Evolutionary conservation across 2,329 filamentous ascomycete species (phyloP).

Genomic region (Cladophialophora yegresii): DNA sequence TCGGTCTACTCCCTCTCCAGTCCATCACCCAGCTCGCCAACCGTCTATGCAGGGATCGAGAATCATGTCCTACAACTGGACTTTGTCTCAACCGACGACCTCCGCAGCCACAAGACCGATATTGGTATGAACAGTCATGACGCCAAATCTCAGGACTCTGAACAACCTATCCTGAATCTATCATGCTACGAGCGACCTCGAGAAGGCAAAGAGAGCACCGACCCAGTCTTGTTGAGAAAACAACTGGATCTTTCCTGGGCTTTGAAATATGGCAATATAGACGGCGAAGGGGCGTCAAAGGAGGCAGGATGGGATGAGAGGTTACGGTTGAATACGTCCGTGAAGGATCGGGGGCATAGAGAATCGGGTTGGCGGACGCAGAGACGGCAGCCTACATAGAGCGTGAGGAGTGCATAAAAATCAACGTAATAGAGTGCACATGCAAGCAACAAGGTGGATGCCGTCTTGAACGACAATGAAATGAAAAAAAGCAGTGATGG

Average conservation of each 20-base stretch:
- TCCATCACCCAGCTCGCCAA: constrained; percentile 49
- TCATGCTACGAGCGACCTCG: constrained; percentile 50
- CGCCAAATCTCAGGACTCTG: background rate
- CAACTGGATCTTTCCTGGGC: constrained; percentile 23
- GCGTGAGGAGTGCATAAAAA: background rate
- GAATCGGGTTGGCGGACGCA: background rate
- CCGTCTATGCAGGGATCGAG: constrained; percentile 50
- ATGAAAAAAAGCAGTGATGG: too few relatives aligned
- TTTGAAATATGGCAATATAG: background rate
- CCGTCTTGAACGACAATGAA: background rate
- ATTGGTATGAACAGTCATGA: constrained; percentile 3
- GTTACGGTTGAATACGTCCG: constrained; percentile 11
- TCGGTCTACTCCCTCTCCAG: constrained; percentile 50
- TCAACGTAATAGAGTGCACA: background rate
- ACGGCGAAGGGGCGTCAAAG: background rate
- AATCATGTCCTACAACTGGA: constrained; percentile 48
- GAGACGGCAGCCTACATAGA: background rate
- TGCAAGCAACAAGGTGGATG: background rate
- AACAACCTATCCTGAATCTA: constrained; percentile 40
- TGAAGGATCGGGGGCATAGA: background rate
- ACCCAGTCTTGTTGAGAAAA: constrained; percentile 35
- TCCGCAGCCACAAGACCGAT: constrained; percentile 31
- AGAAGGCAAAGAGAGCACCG: constrained; percentile 34
- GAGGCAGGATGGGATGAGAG: constrained; percentile 14
- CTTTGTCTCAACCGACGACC: constrained; percentile 49